Percentiles rank a stretch among this genome's conserved stretches.
Conservation (phyloP, 2,329 filamentous ascomycete species). For the Venturia effusa region DNA sequence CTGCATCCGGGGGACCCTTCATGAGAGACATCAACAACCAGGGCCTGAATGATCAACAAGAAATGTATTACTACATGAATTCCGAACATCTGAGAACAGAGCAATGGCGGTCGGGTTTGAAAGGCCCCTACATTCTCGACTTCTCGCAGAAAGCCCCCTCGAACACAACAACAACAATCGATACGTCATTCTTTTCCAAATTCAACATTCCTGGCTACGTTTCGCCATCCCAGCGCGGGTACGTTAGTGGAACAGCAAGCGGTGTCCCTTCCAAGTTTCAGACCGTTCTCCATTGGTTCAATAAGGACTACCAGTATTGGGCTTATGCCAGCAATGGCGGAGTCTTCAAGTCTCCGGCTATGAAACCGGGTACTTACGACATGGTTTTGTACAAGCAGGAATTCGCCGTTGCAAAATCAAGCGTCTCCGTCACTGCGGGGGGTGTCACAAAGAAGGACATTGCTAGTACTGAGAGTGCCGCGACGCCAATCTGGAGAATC, state of each 20-base stretch:
- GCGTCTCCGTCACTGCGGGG: slow-evolving; percentile 37
- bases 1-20: slow-evolving; percentile 56
- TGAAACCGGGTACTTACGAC: slow-evolving; percentile 60
- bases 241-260: slow-evolving; percentile 49
- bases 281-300: slow-evolving; percentile 55
- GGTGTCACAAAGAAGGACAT: slow-evolving; percentile 40
- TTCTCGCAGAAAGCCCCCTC: slow-evolving; percentile 45
- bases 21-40: slow-evolving; percentile 52
- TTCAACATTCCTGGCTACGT: slow-evolving; percentile 50
- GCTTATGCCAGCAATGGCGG: slow-evolving; percentile 43
- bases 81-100: slow-evolving; percentile 54
- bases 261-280: slow-evolving; percentile 44
- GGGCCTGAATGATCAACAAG: slow-evolving; percentile 46
- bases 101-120: slow-evolving; percentile 48
- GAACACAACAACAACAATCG: slow-evolving; percentile 31
- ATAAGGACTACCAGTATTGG: slow-evolving; percentile 55
- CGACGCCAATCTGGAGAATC: slow-evolving; percentile 50
- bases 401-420: slow-evolving; percentile 41
- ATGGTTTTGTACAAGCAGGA: slow-evolving; percentile 55
- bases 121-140: slow-evolving; percentile 53
- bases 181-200: slow-evolving; percentile 49
- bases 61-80: slow-evolving; percentile 60
- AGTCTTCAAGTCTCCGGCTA: slow-evolving; percentile 51
- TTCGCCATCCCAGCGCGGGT: slow-evolving; percentile 43
- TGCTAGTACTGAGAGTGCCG: slow-evolving; percentile 35